Percentiles rank a stretch among this genome's conserved stretches.
Conservation (phyloP, 257 asterid genomes). For the Vinca minor region DNA sequence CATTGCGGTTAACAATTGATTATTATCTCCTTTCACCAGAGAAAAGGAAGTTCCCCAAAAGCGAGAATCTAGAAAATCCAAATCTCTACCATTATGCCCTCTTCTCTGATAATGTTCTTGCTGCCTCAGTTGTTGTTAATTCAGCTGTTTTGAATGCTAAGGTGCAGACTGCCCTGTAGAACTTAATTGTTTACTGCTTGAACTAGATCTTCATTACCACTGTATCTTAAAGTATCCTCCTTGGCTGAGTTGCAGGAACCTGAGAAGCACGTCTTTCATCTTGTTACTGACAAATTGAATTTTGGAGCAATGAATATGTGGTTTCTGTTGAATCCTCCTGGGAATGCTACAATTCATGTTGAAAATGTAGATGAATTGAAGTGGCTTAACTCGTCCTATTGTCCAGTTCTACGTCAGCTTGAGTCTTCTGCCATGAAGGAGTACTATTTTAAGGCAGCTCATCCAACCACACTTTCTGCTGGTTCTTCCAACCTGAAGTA, state of each 20-base stretch:
- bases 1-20: constrained; percentile 88
- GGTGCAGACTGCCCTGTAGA: constrained; percentile 32
- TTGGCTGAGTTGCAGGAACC: constrained; percentile 66
- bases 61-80: constrained; percentile 82
- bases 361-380: constrained; percentile 93
- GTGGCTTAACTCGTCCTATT: constrained; percentile 96
- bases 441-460: constrained; percentile 93
- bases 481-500: constrained; percentile 93
- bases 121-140: constrained; percentile 97
- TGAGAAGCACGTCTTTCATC: constrained; percentile 91
- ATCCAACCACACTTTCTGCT: constrained; percentile 78
- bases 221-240: background rate
- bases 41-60: constrained; percentile 70
- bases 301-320: constrained; percentile 99
- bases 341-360: constrained; percentile 91
- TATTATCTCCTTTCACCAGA: constrained; percentile 79
- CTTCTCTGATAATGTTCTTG: constrained; percentile 94
- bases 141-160: constrained; percentile 80
- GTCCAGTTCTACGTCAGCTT: constrained; percentile 82
- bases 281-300: constrained; percentile 93
- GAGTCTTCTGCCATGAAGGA: constrained; percentile 98
- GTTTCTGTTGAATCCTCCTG: constrained; percentile 97
- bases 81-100: constrained; percentile 85
- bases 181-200: constrained; percentile 9
- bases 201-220: background rate